phyloP scores from a whole-genome alignment of 2,329 filamentous ascomycete species.

The Hysterium pulicare region DNA sequence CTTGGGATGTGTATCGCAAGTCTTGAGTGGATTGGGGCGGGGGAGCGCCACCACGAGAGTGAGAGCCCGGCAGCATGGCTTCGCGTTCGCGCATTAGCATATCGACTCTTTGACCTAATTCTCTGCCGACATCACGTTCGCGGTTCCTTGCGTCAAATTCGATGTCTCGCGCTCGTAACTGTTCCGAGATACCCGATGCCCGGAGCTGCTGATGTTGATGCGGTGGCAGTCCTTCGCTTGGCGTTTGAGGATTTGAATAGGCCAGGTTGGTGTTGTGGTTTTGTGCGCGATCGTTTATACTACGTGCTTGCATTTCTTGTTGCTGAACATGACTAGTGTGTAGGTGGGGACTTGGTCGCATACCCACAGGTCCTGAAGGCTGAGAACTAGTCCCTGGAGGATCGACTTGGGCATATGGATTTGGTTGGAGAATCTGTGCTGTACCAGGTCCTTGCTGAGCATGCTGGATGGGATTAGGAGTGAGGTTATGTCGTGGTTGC shows the following conservation, averaged over 20 bases:
- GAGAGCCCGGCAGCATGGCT: slow-evolving; percentile 17
- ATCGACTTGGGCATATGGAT: slow-evolving; percentile 37
- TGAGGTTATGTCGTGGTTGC: slow-evolving; percentile 22
- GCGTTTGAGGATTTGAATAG: slow-evolving; percentile 33
- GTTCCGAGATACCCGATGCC: slow-evolving; percentile 21
- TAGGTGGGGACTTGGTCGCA: slow-evolving; percentile 36
- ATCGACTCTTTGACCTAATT: slow-evolving; percentile 29
- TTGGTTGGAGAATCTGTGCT: slow-evolving; percentile 33
- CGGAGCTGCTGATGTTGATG: slow-evolving; percentile 19
- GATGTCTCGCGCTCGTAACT: slow-evolving; percentile 26
- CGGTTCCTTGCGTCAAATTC: slow-evolving; percentile 28
- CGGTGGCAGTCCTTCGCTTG: slow-evolving; percentile 22
- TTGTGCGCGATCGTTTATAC: slow-evolving; percentile 32
- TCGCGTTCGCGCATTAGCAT: slow-evolving; percentile 27
- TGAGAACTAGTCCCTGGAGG: slow-evolving; percentile 26
- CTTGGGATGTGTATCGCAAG: slow-evolving; percentile 21
- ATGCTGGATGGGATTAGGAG: slow-evolving; percentile 18
- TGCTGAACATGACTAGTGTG: slow-evolving; percentile 14
- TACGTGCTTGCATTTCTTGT: slow-evolving; percentile 26
- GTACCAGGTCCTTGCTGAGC: slow-evolving; percentile 14
- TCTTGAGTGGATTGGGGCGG: slow-evolving; percentile 23
- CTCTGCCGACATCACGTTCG: slow-evolving; percentile 31
- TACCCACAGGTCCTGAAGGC: slow-evolving; percentile 29
- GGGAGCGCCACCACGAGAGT: slow-evolving; percentile 10
- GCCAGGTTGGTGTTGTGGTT: slow-evolving; percentile 25